These are phyloP conservation scores for Cryphonectria carpinicola DNA, from an alignment of 2,329 filamentous ascomycete genomes.

Conservation along the genomic window DNA sequence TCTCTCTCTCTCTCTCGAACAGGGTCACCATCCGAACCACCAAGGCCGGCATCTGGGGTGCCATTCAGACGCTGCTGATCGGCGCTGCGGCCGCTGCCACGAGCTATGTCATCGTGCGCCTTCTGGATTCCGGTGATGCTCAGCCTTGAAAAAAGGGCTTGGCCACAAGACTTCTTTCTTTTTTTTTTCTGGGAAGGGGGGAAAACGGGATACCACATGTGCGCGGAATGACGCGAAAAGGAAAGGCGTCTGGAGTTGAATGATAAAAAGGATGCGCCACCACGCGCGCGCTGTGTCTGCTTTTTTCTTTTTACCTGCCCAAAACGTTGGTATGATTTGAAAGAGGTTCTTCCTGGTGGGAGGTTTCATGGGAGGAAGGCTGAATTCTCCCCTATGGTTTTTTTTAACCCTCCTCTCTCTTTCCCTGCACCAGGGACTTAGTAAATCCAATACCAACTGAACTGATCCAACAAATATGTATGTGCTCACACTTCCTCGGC, in stretches of 20 bases:
- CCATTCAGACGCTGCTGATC: conserved; percentile 66
- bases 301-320: background rate
- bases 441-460: too few relatives aligned
- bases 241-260: background rate
- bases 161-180: background rate
- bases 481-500: too few relatives aligned
- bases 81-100: conserved; percentile 68
- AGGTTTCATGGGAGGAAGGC: too few relatives aligned
- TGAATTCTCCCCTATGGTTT: background rate
- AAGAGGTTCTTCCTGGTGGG: too few relatives aligned
- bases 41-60: conserved; percentile 59
- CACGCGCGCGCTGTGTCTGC: background rate
- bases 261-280: background rate
- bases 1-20: background rate
- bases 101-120: conserved; percentile 64
- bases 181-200: too few relatives aligned
- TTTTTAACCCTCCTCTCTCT: too few relatives aligned
- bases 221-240: background rate
- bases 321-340: background rate
- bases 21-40: conserved; percentile 53
- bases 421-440: too few relatives aligned
- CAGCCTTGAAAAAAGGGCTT: conserved; percentile 8
- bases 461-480: too few relatives aligned
- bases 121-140: conserved; percentile 48
- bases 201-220: background rate